Evolutionary conservation across 192 early-diverging fungal species (phyloP).

Genomic region (Umbelopsis ramanniana): DNA sequence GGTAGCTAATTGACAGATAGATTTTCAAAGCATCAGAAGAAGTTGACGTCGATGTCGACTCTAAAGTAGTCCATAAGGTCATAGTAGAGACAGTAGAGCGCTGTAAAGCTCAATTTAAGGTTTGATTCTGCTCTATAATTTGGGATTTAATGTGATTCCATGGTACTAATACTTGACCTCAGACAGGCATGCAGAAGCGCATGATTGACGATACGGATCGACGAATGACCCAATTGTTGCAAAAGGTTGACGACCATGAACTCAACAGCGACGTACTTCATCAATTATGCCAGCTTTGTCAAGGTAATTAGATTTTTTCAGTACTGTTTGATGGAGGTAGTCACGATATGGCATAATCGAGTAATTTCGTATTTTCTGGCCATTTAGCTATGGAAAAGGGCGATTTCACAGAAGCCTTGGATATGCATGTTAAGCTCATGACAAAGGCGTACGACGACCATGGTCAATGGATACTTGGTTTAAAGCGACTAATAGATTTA

Average conservation of each 20-base stretch:
- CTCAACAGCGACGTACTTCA: background rate
- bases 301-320: conserved; percentile 10
- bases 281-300: conserved; percentile 16
- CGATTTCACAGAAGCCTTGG: conserved; percentile 38
- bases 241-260: background rate
- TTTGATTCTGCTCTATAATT: background rate
- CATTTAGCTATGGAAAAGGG: conserved; percentile 42
- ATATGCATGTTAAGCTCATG: conserved; percentile 51
- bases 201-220: conserved; percentile 16
- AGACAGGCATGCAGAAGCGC: conserved; percentile 24
- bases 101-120: conserved; percentile 5
- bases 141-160: background rate
- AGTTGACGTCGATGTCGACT: conserved; percentile 3
- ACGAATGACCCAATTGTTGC: conserved; percentile 8
- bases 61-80: conserved; percentile 11
- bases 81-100: background rate
- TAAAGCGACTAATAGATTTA: conserved; percentile 55
- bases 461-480: conserved; percentile 53
- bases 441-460: conserved; percentile 52
- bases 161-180: background rate
- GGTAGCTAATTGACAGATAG: background rate
- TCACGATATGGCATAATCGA: background rate
- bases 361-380: background rate
- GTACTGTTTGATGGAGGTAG: background rate
- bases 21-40: conserved; percentile 26